Conservation (phyloP, 345 rosid species). For the Hypericum perforatum region DNA sequence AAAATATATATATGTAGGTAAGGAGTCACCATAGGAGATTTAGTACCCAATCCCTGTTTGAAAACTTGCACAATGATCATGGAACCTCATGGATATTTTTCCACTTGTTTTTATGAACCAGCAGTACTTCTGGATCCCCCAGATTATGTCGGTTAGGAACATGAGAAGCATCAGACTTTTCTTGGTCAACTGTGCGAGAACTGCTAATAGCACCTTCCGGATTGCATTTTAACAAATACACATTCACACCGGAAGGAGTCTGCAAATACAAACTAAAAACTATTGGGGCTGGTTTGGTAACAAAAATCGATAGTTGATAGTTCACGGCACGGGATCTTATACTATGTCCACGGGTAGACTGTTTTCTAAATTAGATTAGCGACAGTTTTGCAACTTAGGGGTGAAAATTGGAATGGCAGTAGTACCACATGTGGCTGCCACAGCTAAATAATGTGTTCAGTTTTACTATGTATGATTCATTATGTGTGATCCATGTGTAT, state of each 20-base stretch:
- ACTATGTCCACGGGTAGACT: too few relatives aligned
- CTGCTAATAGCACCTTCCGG: slow-evolving; percentile 30
- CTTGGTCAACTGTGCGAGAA: slow-evolving; percentile 16
- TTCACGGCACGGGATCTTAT: too few relatives aligned
- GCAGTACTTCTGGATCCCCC: slow-evolving; percentile 22
- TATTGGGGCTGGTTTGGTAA: neutral
- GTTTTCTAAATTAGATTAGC: too few relatives aligned
- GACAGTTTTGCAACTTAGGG: too few relatives aligned
- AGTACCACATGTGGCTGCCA: too few relatives aligned
- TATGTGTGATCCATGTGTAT: too few relatives aligned
- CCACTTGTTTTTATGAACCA: slow-evolving; percentile 52
- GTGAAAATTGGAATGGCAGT: too few relatives aligned
- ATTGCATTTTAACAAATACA: slow-evolving; percentile 33
- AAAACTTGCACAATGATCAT: slow-evolving; percentile 92
- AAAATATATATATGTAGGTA: too few relatives aligned
- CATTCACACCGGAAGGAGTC: slow-evolving; percentile 58
- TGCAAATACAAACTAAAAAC: slow-evolving; percentile 29
- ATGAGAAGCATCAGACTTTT: slow-evolving; percentile 22
- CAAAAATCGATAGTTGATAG: too few relatives aligned
- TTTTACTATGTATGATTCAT: too few relatives aligned
- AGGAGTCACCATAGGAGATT: slow-evolving; percentile 83
- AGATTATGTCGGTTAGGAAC: slow-evolving; percentile 23
- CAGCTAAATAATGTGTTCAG: too few relatives aligned
- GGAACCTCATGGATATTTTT: slow-evolving; percentile 71
- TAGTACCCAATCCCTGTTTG: slow-evolving; percentile 93